phyloP scores from a whole-genome alignment of 306 rosid species.

The Dicorynia guianensis region DNA sequence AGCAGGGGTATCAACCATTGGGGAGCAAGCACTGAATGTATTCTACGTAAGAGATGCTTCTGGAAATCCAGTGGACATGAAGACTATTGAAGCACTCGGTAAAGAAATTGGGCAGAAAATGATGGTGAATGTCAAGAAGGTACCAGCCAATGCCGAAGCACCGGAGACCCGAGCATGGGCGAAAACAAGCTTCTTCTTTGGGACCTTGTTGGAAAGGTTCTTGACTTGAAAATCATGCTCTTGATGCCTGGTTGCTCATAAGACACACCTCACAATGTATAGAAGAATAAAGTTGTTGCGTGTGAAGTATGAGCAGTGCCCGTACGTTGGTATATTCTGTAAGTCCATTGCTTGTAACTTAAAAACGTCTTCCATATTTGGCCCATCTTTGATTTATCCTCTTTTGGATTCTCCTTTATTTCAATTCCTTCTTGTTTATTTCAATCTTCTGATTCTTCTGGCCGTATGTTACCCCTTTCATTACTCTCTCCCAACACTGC shows the following conservation, averaged over 20 bases:
- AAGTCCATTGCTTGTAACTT: slow-evolving; percentile 42
- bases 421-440: neutral
- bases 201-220: slow-evolving; percentile 79
- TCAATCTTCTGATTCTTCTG: neutral
- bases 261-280: slow-evolving; percentile 42
- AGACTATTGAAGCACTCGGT: slow-evolving; percentile 66
- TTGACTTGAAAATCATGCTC: slow-evolving; percentile 49
- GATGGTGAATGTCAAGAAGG: slow-evolving; percentile 78
- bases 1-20: slow-evolving; percentile 79
- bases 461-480: neutral
- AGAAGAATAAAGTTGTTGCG: slow-evolving; percentile 55
- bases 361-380: slow-evolving; percentile 21
- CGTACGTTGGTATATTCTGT: slow-evolving; percentile 36
- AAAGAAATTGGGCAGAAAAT: slow-evolving; percentile 73
- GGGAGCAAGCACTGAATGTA: slow-evolving; percentile 78
- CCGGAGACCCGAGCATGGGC: slow-evolving; percentile 77
- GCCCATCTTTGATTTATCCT: slow-evolving; percentile 7
- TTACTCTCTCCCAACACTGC: no score
- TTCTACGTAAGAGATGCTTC: slow-evolving; percentile 84
- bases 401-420: neutral
- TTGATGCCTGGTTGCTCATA: slow-evolving; percentile 14
- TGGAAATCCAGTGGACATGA: slow-evolving; percentile 73
- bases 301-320: slow-evolving; percentile 40
- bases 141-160: slow-evolving; percentile 58
- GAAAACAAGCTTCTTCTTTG: slow-evolving; percentile 85